These are phyloP conservation scores for Epicoccum nigrum DNA, from an alignment of 2,329 filamentous ascomycete genomes.

Conservation along the genomic window DNA sequence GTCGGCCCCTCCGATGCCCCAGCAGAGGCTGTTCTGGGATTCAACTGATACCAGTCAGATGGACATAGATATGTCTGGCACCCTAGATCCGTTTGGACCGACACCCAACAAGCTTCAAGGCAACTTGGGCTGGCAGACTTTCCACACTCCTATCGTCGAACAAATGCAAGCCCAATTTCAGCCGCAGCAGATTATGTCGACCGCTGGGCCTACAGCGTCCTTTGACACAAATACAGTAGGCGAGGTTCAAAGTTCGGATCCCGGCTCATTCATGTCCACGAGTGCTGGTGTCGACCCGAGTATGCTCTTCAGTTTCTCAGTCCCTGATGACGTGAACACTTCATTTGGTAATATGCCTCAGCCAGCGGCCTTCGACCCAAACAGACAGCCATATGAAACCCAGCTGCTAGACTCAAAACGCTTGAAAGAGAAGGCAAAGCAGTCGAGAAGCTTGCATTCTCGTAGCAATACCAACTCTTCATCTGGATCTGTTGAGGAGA, in stretches of 20 bases:
- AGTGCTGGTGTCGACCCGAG: constrained; percentile 56
- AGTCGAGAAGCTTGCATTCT: constrained; percentile 45
- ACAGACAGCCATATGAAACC: constrained; percentile 50
- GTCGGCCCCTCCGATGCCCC: constrained; percentile 63
- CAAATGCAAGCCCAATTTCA: constrained; percentile 47
- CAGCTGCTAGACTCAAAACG: constrained; percentile 42
- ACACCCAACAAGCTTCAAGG: constrained; percentile 44
- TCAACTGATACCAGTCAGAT: constrained; percentile 40
- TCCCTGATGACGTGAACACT: constrained; percentile 30
- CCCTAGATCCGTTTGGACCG: constrained; percentile 43
- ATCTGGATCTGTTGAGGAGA: constrained; percentile 40
- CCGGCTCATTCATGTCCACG: constrained; percentile 43
- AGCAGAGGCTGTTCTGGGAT: constrained; percentile 51
- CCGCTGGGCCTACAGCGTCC: constrained; percentile 29
- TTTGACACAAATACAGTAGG: constrained; percentile 31
- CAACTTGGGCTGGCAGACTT: constrained; percentile 41
- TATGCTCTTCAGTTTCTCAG: constrained; percentile 53
- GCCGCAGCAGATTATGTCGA: constrained; percentile 36
- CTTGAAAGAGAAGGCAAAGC: constrained; percentile 42
- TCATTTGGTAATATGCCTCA: constrained; percentile 39
- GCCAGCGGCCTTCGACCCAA: constrained; percentile 22
- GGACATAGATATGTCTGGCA: constrained; percentile 43
- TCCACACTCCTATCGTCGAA: constrained; percentile 34
- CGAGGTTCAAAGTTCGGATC: constrained; percentile 28
- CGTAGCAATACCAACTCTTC: constrained; percentile 51